Evolutionary conservation across 225 moss, liverwort and hornwort species (phyloP).

Genomic region (Bryum argenteum): DNA sequence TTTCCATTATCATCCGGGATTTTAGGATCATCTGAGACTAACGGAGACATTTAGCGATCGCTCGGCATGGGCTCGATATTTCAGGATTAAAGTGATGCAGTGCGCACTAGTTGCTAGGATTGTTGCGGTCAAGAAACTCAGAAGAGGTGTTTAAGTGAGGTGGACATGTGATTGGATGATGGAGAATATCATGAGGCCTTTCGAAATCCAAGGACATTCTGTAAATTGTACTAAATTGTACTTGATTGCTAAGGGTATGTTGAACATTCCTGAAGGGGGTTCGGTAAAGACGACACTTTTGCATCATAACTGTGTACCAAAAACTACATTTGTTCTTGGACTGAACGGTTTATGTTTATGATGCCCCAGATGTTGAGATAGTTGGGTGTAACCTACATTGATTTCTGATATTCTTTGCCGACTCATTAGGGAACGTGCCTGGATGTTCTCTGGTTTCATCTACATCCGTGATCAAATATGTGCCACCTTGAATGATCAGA

Average conservation of each 20-base stretch:
- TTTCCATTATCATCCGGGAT: too few relatives aligned
- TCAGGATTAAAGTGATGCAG: neutral
- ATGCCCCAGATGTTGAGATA: too few relatives aligned
- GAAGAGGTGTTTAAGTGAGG: neutral
- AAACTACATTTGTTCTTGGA: too few relatives aligned
- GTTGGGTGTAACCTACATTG: too few relatives aligned
- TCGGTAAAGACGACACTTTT: neutral
- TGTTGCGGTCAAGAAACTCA: neutral
- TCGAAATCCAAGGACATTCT: neutral
- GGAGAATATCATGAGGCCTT: neutral
- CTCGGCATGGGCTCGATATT: neutral
- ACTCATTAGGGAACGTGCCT: too few relatives aligned
- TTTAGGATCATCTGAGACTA: neutral
- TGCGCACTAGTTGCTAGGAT: neutral
- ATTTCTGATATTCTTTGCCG: too few relatives aligned
- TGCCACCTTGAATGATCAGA: too few relatives aligned
- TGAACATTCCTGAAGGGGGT: neutral
- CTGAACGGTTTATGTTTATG: too few relatives aligned
- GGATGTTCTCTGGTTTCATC: too few relatives aligned
- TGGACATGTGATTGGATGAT: neutral
- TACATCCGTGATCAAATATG: too few relatives aligned
- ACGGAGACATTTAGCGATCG: neutral
- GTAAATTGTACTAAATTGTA: slow-evolving; percentile 13
- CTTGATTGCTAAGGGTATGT: too few relatives aligned
- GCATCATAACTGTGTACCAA: neutral